A percentile compares a stretch with the other conserved stretches of the same genome.
Conservation (phyloP, 352 stramenopile species). For the Globisporangium radiosum region DNA sequence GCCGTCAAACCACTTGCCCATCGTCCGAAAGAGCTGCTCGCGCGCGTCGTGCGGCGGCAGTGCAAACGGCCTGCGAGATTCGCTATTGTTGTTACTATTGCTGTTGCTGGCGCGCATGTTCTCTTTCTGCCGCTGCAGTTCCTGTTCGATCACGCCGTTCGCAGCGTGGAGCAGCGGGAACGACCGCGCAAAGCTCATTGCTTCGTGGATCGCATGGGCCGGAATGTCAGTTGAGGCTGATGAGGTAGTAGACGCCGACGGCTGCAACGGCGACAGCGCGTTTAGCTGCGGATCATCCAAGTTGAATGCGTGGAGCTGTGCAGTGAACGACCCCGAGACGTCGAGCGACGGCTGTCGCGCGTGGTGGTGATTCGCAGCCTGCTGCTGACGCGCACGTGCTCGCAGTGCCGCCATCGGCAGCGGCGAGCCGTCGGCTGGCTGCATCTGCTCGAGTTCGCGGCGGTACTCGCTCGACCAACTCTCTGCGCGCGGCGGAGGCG, state of each 20-base stretch:
- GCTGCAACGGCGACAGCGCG: no score
- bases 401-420: no score
- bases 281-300: slow-evolving; percentile 2
- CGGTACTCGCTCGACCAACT: neutral
- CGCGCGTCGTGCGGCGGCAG: slow-evolving; percentile 15
- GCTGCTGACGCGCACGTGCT: neutral
- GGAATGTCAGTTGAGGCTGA: neutral
- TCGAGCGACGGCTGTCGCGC: neutral
- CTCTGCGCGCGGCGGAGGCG: no score
- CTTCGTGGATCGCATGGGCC: slow-evolving; percentile 2
- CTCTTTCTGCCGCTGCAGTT: slow-evolving; percentile 6
- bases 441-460: neutral
- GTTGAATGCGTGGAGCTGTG: neutral
- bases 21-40: slow-evolving; percentile 40
- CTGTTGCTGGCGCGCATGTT: neutral
- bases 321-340: slow-evolving; percentile 6
- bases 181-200: slow-evolving; percentile 24
- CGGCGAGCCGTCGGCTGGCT: neutral
- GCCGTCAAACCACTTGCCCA: slow-evolving; percentile 43
- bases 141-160: slow-evolving; percentile 11
- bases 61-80: neutral
- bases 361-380: slow-evolving; percentile 1
- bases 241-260: no score
- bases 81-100: neutral
- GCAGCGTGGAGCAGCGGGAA: slow-evolving; percentile 34